Conservation (phyloP, 1,284 basidiomycete genomes). For the Trametes pubescens region DNA sequence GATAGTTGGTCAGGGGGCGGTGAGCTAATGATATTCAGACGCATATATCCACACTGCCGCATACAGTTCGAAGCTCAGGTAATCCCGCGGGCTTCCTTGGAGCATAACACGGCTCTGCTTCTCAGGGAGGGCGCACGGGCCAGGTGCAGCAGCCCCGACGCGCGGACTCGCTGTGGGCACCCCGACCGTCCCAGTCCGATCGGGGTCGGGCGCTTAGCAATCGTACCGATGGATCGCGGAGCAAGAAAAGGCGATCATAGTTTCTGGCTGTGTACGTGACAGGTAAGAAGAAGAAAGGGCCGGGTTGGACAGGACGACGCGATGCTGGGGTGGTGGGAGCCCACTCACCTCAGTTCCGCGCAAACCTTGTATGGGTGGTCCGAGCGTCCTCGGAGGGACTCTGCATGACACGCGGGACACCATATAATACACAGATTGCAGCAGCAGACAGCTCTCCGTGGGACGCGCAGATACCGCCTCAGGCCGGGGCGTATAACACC, state of each 20-base stretch:
- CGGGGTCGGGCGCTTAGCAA: slow-evolving; percentile 16
- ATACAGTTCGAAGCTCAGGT: slow-evolving; percentile 10
- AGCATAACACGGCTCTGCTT: slow-evolving; percentile 8
- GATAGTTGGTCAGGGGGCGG: slow-evolving; percentile 16
- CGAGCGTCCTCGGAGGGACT: slow-evolving; percentile 21
- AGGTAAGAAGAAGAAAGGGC: slow-evolving; percentile 19
- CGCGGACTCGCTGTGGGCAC: not conserved
- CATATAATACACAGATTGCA: slow-evolving; percentile 5
- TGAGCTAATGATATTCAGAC: slow-evolving; percentile 17
- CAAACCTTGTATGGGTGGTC: slow-evolving; percentile 28
- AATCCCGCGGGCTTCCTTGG: slow-evolving; percentile 2
- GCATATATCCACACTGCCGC: slow-evolving; percentile 23
- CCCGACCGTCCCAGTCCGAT: slow-evolving; percentile 13
- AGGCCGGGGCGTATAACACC: slow-evolving; percentile 10
- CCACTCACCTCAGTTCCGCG: slow-evolving; percentile 28
- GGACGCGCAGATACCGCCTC: slow-evolving; percentile 23
- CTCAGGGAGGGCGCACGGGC: slow-evolving; percentile 16
- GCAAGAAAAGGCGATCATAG: slow-evolving; percentile 20
- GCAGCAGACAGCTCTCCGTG: not conserved
- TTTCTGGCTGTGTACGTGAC: slow-evolving; percentile 22
- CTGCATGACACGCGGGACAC: not conserved
- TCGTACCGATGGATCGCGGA: slow-evolving; percentile 19
- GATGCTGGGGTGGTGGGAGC: slow-evolving; percentile 11
- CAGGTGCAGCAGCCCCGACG: not conserved
- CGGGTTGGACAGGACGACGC: slow-evolving; percentile 8